phyloP scores from a whole-genome alignment of 257 asterid genomes.

The Ocimum tenuiflorum region DNA sequence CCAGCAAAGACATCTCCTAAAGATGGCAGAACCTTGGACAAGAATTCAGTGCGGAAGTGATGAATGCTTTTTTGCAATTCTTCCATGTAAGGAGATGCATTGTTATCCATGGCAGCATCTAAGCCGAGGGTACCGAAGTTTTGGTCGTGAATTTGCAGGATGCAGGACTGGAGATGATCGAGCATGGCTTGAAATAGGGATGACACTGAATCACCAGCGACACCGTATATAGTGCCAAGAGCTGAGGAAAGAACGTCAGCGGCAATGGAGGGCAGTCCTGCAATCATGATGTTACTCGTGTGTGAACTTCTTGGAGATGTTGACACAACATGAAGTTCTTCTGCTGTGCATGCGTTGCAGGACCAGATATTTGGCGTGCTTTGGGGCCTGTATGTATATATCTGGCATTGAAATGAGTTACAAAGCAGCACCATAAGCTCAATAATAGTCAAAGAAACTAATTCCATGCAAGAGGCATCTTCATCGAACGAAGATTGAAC shows the following conservation, averaged over 20 bases:
- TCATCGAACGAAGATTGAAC: not conserved
- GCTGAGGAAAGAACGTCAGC: conserved; percentile 74
- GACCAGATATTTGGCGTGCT: conserved; percentile 88
- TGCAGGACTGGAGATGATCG: conserved; percentile 77
- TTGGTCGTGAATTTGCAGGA: conserved; percentile 83
- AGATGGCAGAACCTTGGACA: conserved; percentile 73
- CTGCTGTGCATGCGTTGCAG: conserved; percentile 79
- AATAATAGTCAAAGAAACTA: not conserved
- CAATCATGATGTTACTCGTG: conserved; percentile 50
- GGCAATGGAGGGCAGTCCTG: conserved; percentile 68
- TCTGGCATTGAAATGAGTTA: conserved; percentile 34
- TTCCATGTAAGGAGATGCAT: conserved; percentile 92
- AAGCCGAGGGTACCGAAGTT: conserved; percentile 62
- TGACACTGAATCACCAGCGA: conserved; percentile 87
- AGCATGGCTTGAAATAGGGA: conserved; percentile 91
- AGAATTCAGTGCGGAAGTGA: conserved; percentile 76
- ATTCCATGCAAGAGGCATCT: not conserved
- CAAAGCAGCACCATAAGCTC: not conserved
- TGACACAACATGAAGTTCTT: conserved; percentile 82
- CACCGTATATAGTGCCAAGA: conserved; percentile 71
- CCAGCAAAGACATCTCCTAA: conserved; percentile 42
- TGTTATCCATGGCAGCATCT: conserved; percentile 77
- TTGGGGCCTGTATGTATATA: conserved; percentile 89
- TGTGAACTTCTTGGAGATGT: conserved; percentile 84
- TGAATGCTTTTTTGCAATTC: conserved; percentile 70